Percentiles rank a stretch among this genome's conserved stretches.
Conservation (phyloP, 805 yeast genomes). For the Hanseniaspora clermontiae region DNA sequence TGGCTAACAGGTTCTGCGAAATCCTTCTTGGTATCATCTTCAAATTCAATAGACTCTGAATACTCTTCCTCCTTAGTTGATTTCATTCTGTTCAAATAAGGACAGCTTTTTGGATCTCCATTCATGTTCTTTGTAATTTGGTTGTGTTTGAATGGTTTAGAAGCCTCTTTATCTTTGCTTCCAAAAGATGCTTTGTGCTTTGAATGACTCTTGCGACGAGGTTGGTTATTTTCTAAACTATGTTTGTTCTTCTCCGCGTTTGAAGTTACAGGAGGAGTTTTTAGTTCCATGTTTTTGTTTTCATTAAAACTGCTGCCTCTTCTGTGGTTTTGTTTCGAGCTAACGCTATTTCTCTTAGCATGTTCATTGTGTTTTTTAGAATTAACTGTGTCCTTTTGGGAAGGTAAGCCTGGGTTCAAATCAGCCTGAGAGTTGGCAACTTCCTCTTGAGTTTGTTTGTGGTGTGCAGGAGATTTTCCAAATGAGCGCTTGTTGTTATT, state of each 20-base stretch:
- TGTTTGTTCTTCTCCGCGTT: not conserved
- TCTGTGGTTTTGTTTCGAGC: not conserved
- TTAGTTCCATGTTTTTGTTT: not conserved
- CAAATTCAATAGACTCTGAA: not conserved
- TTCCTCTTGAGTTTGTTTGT: not conserved
- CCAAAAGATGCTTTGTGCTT: not conserved
- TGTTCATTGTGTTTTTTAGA: not conserved
- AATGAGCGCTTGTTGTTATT: not conserved
- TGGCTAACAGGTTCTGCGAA: not conserved
- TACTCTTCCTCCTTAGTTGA: not conserved
- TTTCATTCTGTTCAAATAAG: slow-evolving; percentile 5
- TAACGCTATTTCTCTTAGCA: not conserved
- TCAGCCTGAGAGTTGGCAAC: not conserved
- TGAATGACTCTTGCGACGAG: not conserved
- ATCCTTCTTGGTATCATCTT: not conserved
- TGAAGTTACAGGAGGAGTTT: not conserved
- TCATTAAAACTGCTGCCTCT: not conserved
- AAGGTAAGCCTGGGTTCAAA: not conserved
- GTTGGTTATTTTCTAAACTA: not conserved
- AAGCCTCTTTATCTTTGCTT: not conserved
- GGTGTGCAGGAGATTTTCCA: not conserved
- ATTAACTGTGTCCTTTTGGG: not conserved
- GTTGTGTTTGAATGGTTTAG: not conserved
- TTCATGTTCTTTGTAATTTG: not conserved
- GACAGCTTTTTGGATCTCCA: slow-evolving; percentile 2